Base-by-base conservation (phyloP, 73 alveolate genomes). In the Stentor coeruleus region DNA sequence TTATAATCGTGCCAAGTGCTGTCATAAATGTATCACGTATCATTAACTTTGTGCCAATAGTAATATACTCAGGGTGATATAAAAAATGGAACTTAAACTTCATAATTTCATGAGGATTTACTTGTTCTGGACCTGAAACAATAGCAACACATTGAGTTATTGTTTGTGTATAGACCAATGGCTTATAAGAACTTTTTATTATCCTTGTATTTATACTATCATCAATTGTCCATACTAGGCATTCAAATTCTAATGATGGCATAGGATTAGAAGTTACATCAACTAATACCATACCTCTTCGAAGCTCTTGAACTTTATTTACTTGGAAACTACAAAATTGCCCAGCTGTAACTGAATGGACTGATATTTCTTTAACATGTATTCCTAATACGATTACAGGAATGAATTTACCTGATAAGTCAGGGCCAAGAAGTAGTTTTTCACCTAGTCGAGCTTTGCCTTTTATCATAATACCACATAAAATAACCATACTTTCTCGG, bases 361-460 rank as follows among this genome's bases (percentile, higher is more conserved):
- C 31, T 26, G 77, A 36, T 20, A 75, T 38, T 36, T 75, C 38
- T 26, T 75, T 75, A 6, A 75, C 83, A 36, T 75, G 77, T 15
- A 75, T 75, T 15, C 81, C 77, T 14, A 40, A 26, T 36, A 75
- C 39, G n/a, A n/a, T 33, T 20, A 33, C 66, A 15, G n/a, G 6
- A n/a, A 15, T 37, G 72, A 75, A 75, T 20, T 37, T 40, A 36
- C 83, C 83, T 31, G 35, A 26, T 20, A n/a, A 37, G 2, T 75
- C 83, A 36, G 83, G 83, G 39, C 83, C 83, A n/a, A 75, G 77
- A 31, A 75, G 14, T 39, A 75, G 35, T 75, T n/a, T 20, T 75
- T 75, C 40, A 15, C 15, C 35, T 0, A 37, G 20, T 20, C 38
- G 14, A 20, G 38, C 30, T 36, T 20, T 36, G 31, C 83, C 83